Evolutionary conservation across 768 basidiomycete genomes (phyloP).

Genomic region (Boletus coccyginus): DNA sequence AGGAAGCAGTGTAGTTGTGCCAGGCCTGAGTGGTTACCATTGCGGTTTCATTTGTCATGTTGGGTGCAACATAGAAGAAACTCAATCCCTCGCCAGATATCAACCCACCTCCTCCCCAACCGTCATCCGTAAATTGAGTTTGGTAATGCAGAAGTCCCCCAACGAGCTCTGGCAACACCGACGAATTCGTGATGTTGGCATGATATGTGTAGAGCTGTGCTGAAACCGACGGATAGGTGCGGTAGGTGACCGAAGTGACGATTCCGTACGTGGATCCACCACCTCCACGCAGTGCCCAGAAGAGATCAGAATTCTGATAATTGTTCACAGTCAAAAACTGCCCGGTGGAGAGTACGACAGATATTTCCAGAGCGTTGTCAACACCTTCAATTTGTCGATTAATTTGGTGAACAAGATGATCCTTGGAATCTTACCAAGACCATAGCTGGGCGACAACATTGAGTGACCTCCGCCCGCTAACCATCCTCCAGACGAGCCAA

Average conservation of each 20-base stretch:
- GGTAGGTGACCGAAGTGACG: conserved; percentile 46
- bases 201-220: conserved; percentile 29
- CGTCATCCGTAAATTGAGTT: conserved; percentile 36
- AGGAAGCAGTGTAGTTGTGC: conserved; percentile 21
- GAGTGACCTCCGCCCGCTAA: conserved; percentile 50
- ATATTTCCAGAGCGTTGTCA: conserved; percentile 48
- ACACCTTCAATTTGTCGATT: conserved; percentile 33
- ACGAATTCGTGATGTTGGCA: background rate
- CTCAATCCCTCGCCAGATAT: background rate
- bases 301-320: conserved; percentile 44
- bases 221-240: conserved; percentile 40
- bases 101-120: conserved; percentile 41
- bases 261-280: conserved; percentile 52
- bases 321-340: conserved; percentile 38
- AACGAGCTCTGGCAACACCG: conserved; percentile 17
- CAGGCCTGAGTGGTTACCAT: conserved; percentile 36
- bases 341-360: conserved; percentile 43
- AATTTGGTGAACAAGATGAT: background rate
- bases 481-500: conserved; percentile 53
- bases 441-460: conserved; percentile 37
- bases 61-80: conserved; percentile 32
- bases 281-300: conserved; percentile 54
- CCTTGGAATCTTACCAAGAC: conserved; percentile 35
- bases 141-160: conserved; percentile 30
- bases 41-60: conserved; percentile 35